Percentiles rank a stretch among this genome's conserved stretches.
Conservation (phyloP, 129 eudicot genomes). For the Centella asiatica region DNA sequence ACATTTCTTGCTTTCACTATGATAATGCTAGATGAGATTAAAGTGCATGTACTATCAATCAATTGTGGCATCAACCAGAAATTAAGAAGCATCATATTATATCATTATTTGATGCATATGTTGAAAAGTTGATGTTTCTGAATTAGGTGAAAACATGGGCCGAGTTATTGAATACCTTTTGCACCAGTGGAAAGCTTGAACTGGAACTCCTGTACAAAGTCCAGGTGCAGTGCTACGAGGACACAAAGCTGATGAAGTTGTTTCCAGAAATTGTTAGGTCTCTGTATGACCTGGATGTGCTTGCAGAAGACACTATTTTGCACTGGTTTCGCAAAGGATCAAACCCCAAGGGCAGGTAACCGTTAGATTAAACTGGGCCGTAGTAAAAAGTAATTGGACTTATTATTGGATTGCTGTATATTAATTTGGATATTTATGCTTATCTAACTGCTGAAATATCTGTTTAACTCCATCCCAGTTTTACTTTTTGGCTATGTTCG, state of each 20-base stretch:
- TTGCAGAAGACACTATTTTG: slow-evolving; percentile 92
- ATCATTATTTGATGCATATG: neutral
- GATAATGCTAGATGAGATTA: neutral
- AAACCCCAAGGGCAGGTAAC: slow-evolving; percentile 93
- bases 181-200: slow-evolving; percentile 74
- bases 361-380: neutral
- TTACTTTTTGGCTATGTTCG: no score
- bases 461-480: no score
- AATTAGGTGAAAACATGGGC: slow-evolving; percentile 84
- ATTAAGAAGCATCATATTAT: neutral
- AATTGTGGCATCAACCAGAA: neutral
- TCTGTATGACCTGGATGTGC: slow-evolving; percentile 85
- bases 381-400: neutral
- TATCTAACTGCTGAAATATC: no score
- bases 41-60: neutral
- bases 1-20: no score
- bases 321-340: slow-evolving; percentile 98
- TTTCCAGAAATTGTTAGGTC: slow-evolving; percentile 87
- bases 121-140: neutral
- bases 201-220: slow-evolving; percentile 74
- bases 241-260: slow-evolving; percentile 77
- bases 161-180: slow-evolving; percentile 49
- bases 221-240: slow-evolving; percentile 88
- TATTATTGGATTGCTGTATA: neutral
- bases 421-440: neutral